Evolutionary conservation across 2,329 filamentous ascomycete species (phyloP).

Genomic region (Coccinonectria pachysandricola): DNA sequence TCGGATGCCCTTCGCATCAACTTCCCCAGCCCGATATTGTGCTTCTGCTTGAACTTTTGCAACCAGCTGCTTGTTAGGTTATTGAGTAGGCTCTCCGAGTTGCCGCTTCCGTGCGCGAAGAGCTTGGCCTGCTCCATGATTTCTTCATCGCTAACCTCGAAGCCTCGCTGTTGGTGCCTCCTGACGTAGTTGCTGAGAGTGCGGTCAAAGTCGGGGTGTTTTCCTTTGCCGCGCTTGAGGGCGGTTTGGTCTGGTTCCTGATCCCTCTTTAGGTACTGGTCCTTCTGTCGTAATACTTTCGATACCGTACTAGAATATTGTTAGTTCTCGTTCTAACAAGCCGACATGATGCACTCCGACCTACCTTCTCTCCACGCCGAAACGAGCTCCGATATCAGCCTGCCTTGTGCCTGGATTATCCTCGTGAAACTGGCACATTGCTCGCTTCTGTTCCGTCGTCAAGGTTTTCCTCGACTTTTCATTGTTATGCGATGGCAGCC

Average conservation of each 20-base stretch:
- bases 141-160: constrained; percentile 64
- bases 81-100: constrained; percentile 61
- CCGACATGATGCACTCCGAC: constrained; percentile 14
- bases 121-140: constrained; percentile 77
- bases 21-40: constrained; percentile 44
- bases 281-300: constrained; percentile 88
- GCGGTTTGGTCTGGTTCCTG: constrained; percentile 54
- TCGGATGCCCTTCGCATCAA: constrained; percentile 50
- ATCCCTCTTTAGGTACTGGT: constrained; percentile 86
- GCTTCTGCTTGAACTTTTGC: constrained; percentile 91
- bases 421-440: constrained; percentile 90
- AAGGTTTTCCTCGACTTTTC: constrained; percentile 73
- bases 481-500: constrained; percentile 28
- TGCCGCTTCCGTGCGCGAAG: constrained; percentile 62
- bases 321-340: constrained; percentile 22
- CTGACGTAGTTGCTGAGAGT: constrained; percentile 79
- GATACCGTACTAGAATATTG: constrained; percentile 72
- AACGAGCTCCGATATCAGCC: constrained; percentile 89
- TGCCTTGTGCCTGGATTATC: constrained; percentile 87
- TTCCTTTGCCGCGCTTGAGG: constrained; percentile 72
- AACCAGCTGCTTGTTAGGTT: constrained; percentile 70
- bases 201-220: constrained; percentile 82
- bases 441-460: constrained; percentile 78
- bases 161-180: constrained; percentile 68
- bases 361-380: constrained; percentile 96